These are phyloP conservation scores for Blastosporella zonata DNA, from an alignment of 1,284 basidiomycete species.

Conservation along the genomic window DNA sequence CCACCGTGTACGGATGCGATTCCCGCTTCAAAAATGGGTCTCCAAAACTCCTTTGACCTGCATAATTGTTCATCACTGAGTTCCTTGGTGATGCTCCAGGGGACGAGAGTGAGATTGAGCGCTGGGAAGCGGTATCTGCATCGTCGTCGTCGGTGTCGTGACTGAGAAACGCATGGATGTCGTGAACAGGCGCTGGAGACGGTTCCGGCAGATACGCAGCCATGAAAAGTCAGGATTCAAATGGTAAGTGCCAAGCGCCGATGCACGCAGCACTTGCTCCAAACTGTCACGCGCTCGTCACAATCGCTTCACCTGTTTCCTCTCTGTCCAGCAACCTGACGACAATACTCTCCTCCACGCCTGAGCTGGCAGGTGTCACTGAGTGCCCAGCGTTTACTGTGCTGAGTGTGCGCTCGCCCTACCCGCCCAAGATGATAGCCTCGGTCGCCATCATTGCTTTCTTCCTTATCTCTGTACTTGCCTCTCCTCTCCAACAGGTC, in stretches of 20 bases:
- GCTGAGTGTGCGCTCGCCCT: neutral
- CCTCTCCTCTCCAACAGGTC: constrained; percentile 12
- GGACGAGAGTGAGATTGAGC: constrained; percentile 71
- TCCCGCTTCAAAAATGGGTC: constrained; percentile 40
- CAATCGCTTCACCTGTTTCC: too few relatives aligned
- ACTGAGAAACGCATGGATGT: constrained; percentile 25
- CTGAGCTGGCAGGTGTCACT: constrained; percentile 8
- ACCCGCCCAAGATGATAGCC: constrained; percentile 2
- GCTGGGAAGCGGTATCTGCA: constrained; percentile 76
- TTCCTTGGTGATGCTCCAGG: constrained; percentile 45
- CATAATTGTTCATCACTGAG: constrained; percentile 26
- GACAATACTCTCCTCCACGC: constrained; percentile 11
- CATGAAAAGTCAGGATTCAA: constrained; percentile 15
- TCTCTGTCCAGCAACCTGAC: constrained; percentile 8
- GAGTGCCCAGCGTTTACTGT: neutral
- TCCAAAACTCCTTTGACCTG: constrained; percentile 31
- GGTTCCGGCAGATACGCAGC: constrained; percentile 23
- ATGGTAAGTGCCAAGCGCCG: neutral
- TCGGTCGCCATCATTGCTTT: constrained; percentile 14
- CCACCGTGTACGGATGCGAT: constrained; percentile 45
- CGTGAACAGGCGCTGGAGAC: constrained; percentile 20
- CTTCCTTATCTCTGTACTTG: constrained; percentile 9
- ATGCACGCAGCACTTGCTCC: neutral
- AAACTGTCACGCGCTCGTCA: constrained; percentile 4
- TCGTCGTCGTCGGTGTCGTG: constrained; percentile 46